Evolutionary conservation across 164 flowering plant genomes (phyloP), one percentile per base, ranked within the genome.

Genomic region (Cinnamomum micranthum): DNA sequence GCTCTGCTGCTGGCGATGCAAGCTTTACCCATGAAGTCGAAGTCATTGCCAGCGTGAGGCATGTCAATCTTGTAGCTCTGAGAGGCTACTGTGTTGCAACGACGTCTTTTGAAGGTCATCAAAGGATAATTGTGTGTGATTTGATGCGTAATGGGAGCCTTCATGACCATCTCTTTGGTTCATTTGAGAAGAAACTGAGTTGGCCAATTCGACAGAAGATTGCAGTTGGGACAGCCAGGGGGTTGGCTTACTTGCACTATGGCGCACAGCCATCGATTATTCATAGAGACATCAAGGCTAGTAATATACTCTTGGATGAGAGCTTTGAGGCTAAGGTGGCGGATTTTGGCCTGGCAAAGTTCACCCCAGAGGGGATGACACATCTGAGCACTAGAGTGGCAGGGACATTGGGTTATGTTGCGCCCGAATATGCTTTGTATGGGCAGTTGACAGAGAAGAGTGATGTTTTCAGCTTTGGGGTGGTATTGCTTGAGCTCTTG

Each of bases 361-460:
- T 94, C 71, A 82, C 83, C 0, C 95, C 92, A 0, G 95, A 94
- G 77, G 96, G 96, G 14, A 74, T 87, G 89, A 89, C 92, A 1
- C 97, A 92, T 81, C 23, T 92, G 87, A 94, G 97, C 82, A 94
- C 98, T 2, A 78, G 92, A 77, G 96, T 94, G 55, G 97, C 96
- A 1, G 97, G 98, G 65, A 94, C 97, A 15, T 81, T 92, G 87
- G 98, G 98, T n/a, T 94, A 92, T 83, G 92, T 92, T 69, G 95
- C 98, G 0, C 98, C 98, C 3, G 98, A 94, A 80, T 94, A 94
- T 82, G 97, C 97, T 1, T 74, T 92, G 72, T 92, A 91, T 70
- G 97, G 98, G 52, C 94, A 94, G 52, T 74, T 94, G 74, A 91
- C 97, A 0, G 97, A 94, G 75, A 87, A 91, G 69, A 88, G 94